Conservation (phyloP, 1,284 basidiomycete genomes). For the Waitea zeae region DNA sequence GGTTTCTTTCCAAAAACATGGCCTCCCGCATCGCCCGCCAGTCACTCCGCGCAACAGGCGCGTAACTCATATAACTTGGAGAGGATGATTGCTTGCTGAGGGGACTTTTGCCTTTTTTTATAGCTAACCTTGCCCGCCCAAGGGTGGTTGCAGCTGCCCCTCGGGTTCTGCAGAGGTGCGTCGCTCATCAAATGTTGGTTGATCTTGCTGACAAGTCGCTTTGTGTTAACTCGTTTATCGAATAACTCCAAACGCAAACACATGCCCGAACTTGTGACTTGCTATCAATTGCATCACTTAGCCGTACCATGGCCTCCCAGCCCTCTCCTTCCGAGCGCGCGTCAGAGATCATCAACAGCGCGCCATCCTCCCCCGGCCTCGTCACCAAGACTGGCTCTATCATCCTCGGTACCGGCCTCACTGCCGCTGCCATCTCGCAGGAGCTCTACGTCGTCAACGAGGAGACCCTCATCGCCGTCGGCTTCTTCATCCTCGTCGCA, state of each 20-base stretch:
- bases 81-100: too few relatives aligned
- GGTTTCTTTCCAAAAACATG: too few relatives aligned
- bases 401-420: constrained; percentile 78
- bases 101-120: neutral
- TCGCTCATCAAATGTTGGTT: neutral
- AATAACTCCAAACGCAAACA: too few relatives aligned
- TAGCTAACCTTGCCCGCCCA: neutral
- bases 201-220: neutral
- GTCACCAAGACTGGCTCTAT: constrained; percentile 91
- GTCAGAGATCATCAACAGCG: constrained; percentile 77
- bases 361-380: constrained; percentile 80
- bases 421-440: constrained; percentile 89
- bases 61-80: neutral
- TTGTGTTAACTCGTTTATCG: neutral
- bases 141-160: neutral
- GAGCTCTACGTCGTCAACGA: constrained; percentile 98
- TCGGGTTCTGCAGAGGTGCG: neutral
- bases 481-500: constrained; percentile 76
- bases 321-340: constrained; percentile 81
- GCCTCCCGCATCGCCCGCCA: neutral
- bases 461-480: constrained; percentile 74
- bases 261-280: neutral
- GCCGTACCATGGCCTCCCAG: constrained; percentile 44
- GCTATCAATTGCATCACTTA: constrained; percentile 11
- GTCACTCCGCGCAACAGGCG: neutral